phyloP scores from a whole-genome alignment of 2,329 filamentous ascomycete species.

The Ophiocordyceps polyrhachis-furcata region DNA sequence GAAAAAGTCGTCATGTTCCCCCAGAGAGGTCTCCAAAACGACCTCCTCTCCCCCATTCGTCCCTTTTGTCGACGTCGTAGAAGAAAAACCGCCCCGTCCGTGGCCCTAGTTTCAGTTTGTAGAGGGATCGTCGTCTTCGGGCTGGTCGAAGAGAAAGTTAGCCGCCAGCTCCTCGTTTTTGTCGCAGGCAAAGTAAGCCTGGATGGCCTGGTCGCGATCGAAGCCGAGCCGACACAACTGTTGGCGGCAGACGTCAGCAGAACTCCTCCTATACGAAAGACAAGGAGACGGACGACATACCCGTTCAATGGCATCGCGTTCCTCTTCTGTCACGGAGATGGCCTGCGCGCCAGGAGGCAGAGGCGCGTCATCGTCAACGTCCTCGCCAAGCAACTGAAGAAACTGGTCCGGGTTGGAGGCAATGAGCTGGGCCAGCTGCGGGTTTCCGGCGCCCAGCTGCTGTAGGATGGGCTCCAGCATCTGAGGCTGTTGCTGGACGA shows the following conservation, averaged over 20 bases:
- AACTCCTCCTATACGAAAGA: neutral
- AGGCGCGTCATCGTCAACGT: conserved; percentile 64
- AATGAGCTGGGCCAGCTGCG: conserved; percentile 82
- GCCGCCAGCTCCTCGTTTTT: conserved; percentile 98
- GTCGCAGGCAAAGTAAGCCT: conserved; percentile 97
- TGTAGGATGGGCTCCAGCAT: conserved; percentile 98
- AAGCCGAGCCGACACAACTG: conserved; percentile 88
- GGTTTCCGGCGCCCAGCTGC: conserved; percentile 87
- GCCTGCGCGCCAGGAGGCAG: conserved; percentile 76
- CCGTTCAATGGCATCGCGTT: conserved; percentile 90
- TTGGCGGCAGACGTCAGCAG: conserved; percentile 1
- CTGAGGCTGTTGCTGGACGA: conserved; percentile 92
- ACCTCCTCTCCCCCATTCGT: neutral
- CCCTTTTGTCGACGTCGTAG: neutral
- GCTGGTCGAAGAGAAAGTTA: conserved; percentile 96
- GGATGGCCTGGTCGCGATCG: conserved; percentile 79
- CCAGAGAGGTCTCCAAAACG: neutral
- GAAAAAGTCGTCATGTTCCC: conserved; percentile 8
- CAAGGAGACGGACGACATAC: conserved; percentile 26
- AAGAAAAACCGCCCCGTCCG: neutral
- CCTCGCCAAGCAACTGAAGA: conserved; percentile 74
- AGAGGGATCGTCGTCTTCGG: conserved; percentile 55
- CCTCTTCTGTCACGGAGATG: conserved; percentile 86
- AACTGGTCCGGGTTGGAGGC: conserved; percentile 87
- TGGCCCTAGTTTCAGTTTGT: conserved; percentile 17